Percentiles rank a stretch among this genome's conserved stretches.
Conservation (phyloP, 495 filamentous ascomycete genomes). For the Hypoxylon rickii region DNA sequence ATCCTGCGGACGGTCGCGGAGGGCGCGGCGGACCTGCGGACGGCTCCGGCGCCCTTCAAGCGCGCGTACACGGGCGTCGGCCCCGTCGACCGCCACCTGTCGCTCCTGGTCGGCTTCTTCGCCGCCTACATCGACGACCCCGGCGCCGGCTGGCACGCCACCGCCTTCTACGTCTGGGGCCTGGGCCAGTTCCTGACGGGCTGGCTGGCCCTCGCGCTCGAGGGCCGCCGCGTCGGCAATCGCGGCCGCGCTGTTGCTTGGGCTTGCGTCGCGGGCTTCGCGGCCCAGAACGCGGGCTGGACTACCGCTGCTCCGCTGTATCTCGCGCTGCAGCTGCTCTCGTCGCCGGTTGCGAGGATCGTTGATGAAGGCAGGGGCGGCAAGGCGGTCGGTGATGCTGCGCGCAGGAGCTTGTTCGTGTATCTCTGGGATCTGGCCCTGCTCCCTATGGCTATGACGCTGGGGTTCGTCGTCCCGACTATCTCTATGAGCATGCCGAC, state of each 20-base stretch:
- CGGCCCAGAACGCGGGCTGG: slow-evolving; percentile 58
- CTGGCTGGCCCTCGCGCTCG: slow-evolving; percentile 61
- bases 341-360: slow-evolving; percentile 52
- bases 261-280: slow-evolving; percentile 56
- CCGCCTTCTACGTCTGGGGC: slow-evolving; percentile 55
- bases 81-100: slow-evolving; percentile 53
- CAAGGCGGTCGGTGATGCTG: slow-evolving; percentile 40
- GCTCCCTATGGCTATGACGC: slow-evolving; percentile 51
- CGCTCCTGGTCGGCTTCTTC: slow-evolving; percentile 59
- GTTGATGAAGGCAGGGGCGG: slow-evolving; percentile 15
- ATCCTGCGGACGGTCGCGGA: slow-evolving; percentile 13
- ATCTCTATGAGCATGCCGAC: slow-evolving; percentile 57
- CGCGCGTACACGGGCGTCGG: slow-evolving; percentile 55
- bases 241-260: slow-evolving; percentile 55
- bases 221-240: slow-evolving; percentile 61
- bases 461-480: slow-evolving; percentile 58
- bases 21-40: slow-evolving; percentile 7
- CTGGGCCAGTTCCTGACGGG: slow-evolving; percentile 59
- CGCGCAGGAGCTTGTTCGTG: slow-evolving; percentile 50
- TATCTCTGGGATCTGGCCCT: slow-evolving; percentile 52
- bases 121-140: slow-evolving; percentile 57
- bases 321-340: slow-evolving; percentile 56
- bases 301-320: slow-evolving; percentile 60
- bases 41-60: slow-evolving; percentile 32
- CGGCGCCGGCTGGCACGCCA: slow-evolving; percentile 44